Base-by-base conservation (phyloP, 192 early-diverging fungal genomes). In the Chytriomyces confervae region DNA sequence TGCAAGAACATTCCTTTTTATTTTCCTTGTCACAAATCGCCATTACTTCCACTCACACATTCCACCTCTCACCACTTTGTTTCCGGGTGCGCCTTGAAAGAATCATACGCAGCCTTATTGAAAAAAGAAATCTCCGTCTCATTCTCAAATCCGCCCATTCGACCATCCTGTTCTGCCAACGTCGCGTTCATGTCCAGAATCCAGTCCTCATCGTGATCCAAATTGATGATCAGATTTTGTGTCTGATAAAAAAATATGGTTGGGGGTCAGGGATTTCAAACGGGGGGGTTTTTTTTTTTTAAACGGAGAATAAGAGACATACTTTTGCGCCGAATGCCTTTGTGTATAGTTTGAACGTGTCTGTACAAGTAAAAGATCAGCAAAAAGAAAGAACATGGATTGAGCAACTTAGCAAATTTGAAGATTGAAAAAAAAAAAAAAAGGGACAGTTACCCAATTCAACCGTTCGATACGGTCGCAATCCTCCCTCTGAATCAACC, bases 51-150 rank as follows among this genome's bases (percentile, higher is more conserved):
- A 0, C 2, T 2, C 29, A 0, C 29, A 36, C 29, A 2, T 36
- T 36, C 29, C 20, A 5, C 72, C 8, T 75, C 9, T 46, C 85
- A 91, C 95, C 95, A 97, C 72, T 91, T 93, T 62, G 92, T 92
- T 65, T 93, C 89, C 8, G 95, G 95, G 72, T 95, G 80, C 69
- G 80, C 79, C 76, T 91, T 92, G 82, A 87, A 97, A 18, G 76
- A 80, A 43, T 92, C 86, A 75, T 95, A 97, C 9, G 87, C 78
- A 23, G 84, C 90, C 36, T 76, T 77, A 75, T 92, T 93, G 80
- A 96, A 97, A 76, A 92, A 89, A 6, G 92, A 93, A 8, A 97
- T 81, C 79, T 97, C 95, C 1, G 94, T 92, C 49, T 97, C 95
- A 78, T 94, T 92, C 47, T 77, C 86, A 49, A 84, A 20, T n/a